A percentile compares a stretch with the other conserved stretches of the same genome.
Evolutionary conservation across 345 rosid genomes (phyloP).

Genomic region (Litchi chinensis): DNA sequence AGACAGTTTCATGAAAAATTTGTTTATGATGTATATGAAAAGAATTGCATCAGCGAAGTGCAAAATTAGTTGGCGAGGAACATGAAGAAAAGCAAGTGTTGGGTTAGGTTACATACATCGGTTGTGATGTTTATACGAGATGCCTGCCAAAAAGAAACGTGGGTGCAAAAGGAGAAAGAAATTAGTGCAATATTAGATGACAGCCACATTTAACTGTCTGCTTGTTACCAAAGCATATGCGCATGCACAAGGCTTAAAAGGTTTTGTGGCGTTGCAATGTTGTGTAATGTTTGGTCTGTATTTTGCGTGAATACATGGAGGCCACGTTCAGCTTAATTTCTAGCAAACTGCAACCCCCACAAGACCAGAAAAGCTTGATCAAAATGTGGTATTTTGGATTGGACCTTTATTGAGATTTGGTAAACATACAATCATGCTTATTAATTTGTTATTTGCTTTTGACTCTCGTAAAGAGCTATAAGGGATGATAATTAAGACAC

Average conservation of each 20-base stretch:
- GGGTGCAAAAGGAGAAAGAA: conserved; percentile 16
- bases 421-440: background rate
- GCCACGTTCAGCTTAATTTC: conserved; percentile 26
- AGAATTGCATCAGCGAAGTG: background rate
- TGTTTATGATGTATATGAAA: background rate
- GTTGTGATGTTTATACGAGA: background rate
- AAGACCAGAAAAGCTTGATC: background rate
- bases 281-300: conserved; percentile 14
- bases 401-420: background rate
- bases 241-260: background rate
- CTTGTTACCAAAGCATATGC: background rate
- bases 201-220: conserved; percentile 9
- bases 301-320: conserved; percentile 28
- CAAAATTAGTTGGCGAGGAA: background rate
- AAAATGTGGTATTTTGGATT: background rate
- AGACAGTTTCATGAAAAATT: too few relatives aligned
- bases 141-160: conserved; percentile 6
- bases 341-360: background rate
- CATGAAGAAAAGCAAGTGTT: background rate
- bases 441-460: background rate
- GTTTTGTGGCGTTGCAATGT: background rate
- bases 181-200: conserved; percentile 19
- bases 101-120: background rate
- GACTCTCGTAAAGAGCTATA: too few relatives aligned
- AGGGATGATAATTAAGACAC: too few relatives aligned